These are phyloP conservation scores for Hypoxylon rubiginosum DNA, from an alignment of 2,329 filamentous ascomycete genomes.

Conservation along the genomic window DNA sequence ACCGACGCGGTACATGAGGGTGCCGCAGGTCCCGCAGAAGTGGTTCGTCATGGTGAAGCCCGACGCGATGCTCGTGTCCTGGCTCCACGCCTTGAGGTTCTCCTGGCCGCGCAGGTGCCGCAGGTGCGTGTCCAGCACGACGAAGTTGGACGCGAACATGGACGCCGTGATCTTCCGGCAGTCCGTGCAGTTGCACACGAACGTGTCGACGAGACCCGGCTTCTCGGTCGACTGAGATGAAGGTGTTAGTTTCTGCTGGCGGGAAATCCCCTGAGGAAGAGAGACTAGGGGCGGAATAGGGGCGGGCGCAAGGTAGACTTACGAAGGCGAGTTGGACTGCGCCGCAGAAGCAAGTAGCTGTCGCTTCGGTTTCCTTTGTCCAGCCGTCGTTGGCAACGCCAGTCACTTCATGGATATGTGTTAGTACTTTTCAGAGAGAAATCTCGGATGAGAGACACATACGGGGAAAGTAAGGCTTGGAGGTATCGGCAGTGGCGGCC, in stretches of 20 bases:
- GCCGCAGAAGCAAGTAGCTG: constrained; percentile 71
- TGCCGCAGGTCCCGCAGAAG: constrained; percentile 72
- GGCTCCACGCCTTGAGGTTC: constrained; percentile 61
- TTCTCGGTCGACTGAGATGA: constrained; percentile 58
- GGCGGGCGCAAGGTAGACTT: constrained; percentile 44
- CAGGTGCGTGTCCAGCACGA: constrained; percentile 60
- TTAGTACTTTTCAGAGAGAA: neutral
- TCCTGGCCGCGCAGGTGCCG: constrained; percentile 65
- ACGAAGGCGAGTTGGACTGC: constrained; percentile 67
- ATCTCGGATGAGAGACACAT: neutral
- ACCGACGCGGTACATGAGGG: constrained; percentile 69
- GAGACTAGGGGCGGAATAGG: neutral
- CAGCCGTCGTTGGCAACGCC: constrained; percentile 58
- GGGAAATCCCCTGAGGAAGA: neutral
- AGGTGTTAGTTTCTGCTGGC: constrained; percentile 9
- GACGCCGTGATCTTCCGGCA: constrained; percentile 74
- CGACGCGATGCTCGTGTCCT: constrained; percentile 62
- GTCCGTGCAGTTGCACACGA: constrained; percentile 72
- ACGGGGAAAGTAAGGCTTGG: constrained; percentile 21
- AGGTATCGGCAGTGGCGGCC: constrained; percentile 34
- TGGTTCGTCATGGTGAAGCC: constrained; percentile 69
- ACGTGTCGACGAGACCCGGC: constrained; percentile 61
- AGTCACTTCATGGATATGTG: constrained; percentile 55
- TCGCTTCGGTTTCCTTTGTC: constrained; percentile 62
- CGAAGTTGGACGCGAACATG: constrained; percentile 73